A percentile compares a stretch with the other conserved stretches of the same genome.
phyloP scores from a whole-genome alignment of 1,139 yeast species.

The Blastobotrys capitulatus region DNA sequence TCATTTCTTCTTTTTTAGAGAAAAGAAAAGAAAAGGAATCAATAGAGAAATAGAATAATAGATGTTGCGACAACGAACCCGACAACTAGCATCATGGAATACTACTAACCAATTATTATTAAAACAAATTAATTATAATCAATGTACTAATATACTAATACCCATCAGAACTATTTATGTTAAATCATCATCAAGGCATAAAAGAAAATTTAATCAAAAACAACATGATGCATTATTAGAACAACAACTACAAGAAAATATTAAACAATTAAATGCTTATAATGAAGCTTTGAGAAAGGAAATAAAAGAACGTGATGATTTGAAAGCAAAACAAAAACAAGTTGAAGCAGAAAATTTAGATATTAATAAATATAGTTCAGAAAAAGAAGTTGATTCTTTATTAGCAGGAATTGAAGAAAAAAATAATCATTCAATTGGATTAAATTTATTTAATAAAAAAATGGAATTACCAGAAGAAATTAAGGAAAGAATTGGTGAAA shows the following conservation, averaged over 20 bases:
- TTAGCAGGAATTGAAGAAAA: slow-evolving; percentile 15
- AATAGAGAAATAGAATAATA: no score
- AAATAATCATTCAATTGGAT: background rate
- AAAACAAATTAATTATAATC: background rate
- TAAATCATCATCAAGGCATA: background rate
- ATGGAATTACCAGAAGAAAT: slow-evolving; percentile 17
- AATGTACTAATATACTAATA: background rate
- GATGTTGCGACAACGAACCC: background rate
- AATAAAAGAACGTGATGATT: slow-evolving; percentile 22
- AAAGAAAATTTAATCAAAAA: background rate
- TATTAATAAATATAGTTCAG: slow-evolving; percentile 6
- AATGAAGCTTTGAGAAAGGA: slow-evolving; percentile 20
- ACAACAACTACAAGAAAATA: slow-evolving; percentile 14
- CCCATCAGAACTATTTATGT: background rate
- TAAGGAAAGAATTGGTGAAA: slow-evolving; percentile 18
- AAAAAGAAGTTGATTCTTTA: slow-evolving; percentile 20
- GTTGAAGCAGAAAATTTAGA: slow-evolving; percentile 12
- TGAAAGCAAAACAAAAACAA: slow-evolving; percentile 12
- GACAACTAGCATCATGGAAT: background rate
- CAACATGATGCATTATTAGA: background rate
- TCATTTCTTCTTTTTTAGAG: no score
- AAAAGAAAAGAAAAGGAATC: no score
- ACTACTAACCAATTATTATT: no score
- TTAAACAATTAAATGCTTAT: slow-evolving; percentile 25
- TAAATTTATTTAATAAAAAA: slow-evolving; percentile 8